phyloP scores from a whole-genome alignment of 495 filamentous ascomycete species.

The Recurvomyces mirabilis region DNA sequence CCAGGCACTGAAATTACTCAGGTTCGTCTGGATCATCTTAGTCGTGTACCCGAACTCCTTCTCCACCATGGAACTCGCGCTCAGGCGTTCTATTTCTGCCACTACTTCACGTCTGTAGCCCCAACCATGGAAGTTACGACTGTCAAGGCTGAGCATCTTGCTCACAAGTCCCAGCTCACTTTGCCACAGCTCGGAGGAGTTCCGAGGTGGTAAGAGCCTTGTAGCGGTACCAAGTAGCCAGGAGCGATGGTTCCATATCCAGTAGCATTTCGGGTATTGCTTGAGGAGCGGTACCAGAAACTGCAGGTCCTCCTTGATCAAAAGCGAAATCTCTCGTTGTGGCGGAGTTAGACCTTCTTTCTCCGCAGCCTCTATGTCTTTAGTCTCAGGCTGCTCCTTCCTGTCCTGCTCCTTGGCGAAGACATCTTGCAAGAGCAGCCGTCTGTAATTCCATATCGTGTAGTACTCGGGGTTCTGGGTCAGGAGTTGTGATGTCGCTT shows the following conservation, averaged over 20 bases:
- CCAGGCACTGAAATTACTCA: constrained; percentile 97
- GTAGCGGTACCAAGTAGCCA: constrained; percentile 73
- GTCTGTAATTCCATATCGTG: constrained; percentile 93
- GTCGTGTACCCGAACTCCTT: constrained; percentile 81
- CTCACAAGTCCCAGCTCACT: constrained; percentile 67
- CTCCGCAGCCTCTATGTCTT: background rate
- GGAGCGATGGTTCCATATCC: constrained; percentile 95
- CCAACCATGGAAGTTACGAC: constrained; percentile 95
- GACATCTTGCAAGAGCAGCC: constrained; percentile 46
- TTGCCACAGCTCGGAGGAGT: constrained; percentile 62
- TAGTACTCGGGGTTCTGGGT: constrained; percentile 93
- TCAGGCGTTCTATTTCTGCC: constrained; percentile 47
- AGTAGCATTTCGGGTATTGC: constrained; percentile 93
- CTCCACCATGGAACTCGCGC: constrained; percentile 49
- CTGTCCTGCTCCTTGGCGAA: constrained; percentile 23
- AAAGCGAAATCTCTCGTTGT: constrained; percentile 21
- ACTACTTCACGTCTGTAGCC: constrained; percentile 76
- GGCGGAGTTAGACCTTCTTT: constrained; percentile 3
- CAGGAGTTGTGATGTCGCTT: constrained; percentile 69
- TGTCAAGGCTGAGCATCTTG: constrained; percentile 79
- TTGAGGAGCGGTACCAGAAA: constrained; percentile 76
- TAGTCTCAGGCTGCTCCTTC: background rate
- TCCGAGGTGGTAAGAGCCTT: constrained; percentile 40
- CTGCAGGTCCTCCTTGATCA: constrained; percentile 52
- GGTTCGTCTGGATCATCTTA: constrained; percentile 65